Percentiles rank a stretch among this genome's conserved stretches.
phyloP scores from a whole-genome alignment of 257 asterid species.

The Solanum chmielewskii region DNA sequence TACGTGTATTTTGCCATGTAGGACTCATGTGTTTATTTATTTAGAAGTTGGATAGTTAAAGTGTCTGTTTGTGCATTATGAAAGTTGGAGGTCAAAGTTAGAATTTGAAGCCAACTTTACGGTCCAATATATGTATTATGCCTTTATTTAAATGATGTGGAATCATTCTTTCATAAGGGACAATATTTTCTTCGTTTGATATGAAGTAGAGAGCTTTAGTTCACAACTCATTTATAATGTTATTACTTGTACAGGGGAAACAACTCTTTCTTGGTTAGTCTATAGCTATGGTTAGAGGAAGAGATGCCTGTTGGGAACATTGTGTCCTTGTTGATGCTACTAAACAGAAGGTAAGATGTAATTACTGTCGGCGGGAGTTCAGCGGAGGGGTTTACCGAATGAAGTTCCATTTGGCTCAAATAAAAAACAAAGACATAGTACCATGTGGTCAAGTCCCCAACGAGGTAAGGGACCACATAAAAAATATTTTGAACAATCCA shows the following conservation, averaged over 20 bases:
- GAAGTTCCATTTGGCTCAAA: slow-evolving; percentile 43
- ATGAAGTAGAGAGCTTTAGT: not conserved
- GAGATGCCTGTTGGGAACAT: slow-evolving; percentile 41
- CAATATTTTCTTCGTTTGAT: not conserved
- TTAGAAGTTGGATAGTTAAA: no score
- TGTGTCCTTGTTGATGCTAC: slow-evolving; percentile 40
- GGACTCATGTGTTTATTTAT: no score
- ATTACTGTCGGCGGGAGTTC: slow-evolving; percentile 36
- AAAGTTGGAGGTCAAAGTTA: no score
- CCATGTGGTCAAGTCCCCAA: slow-evolving; percentile 29
- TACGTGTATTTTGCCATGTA: no score
- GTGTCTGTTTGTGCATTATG: no score
- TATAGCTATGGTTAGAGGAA: slow-evolving; percentile 31
- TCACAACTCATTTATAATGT: not conserved
- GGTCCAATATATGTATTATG: no score
- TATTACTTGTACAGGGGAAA: not conserved
- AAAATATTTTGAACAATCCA: slow-evolving; percentile 14
- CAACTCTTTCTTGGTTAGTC: not conserved
- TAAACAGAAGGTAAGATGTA: slow-evolving; percentile 36
- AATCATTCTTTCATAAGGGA: not conserved
- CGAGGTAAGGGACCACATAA: slow-evolving; percentile 22
- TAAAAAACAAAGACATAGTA: slow-evolving; percentile 33
- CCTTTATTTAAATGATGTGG: not conserved
- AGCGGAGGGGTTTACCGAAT: slow-evolving; percentile 43
- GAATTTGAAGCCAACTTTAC: no score